Base-by-base conservation (phyloP, 106 monocot species). In the Alisma plantagoaquatica region DNA sequence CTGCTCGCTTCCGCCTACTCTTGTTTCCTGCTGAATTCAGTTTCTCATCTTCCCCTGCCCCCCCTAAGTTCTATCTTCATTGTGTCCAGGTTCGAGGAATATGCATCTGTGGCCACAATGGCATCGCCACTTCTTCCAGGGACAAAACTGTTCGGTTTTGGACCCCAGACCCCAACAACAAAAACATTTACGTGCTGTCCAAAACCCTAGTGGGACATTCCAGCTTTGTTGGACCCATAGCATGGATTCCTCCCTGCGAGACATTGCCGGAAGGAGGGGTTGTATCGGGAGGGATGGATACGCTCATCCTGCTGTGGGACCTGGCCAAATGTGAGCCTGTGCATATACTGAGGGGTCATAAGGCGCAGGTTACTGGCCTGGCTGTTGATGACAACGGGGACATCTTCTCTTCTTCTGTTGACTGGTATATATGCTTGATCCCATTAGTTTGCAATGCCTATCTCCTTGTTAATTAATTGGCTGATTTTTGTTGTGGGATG, bases 261-360 rank as follows among this genome's bases (percentile, higher is more conserved):
- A 62, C 51, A 11, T 81, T 96, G 10, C 59, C 56, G 4, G 75
- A 84, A 31, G 96, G 96, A 2, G 88, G 70, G 49, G 50, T 96
- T 18, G 89, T 85, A 24, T 96, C 96, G 0, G 88, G 96, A 2
- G 96, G 96, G 35, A 84, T 96, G 84, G 96, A 89, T 49, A 74
- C 84, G 0, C 70, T 78, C 22, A 78, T 96, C 6, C 23, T 96
- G 54, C 63, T 84, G 14, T 96, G 88, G 81, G 89, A 96, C 58
- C 41, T 96, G 67, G 41, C 23, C 3, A 73, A 28, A 8, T 77
- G 84, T 16, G 73, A 76, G 61, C 59, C 65, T 10, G 73, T 50
- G 28, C 75, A 84, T 61, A 88, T 56, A 25, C 84, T 96, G 88
- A 77, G 51, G 51, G 94, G 94, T 20, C 88, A 96, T 49, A 28